These are phyloP conservation scores for Alnus rubra DNA, from an alignment of 306 rosid genomes.

Conservation along the genomic window DNA sequence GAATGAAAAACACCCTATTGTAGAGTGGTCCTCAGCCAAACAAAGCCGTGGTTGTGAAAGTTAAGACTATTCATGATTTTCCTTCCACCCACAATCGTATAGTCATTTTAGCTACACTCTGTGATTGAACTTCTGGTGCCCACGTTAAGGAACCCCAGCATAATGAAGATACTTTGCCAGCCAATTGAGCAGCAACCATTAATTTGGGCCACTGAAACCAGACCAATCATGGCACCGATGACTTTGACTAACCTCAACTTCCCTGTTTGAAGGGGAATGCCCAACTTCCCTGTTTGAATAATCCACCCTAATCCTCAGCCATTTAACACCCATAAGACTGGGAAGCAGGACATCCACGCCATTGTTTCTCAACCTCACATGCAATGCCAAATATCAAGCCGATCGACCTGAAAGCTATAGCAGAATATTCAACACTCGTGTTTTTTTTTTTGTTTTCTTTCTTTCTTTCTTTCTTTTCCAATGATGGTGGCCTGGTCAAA, in stretches of 20 bases:
- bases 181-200: conserved; percentile 35
- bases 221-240: conserved; percentile 28
- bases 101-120: conserved; percentile 23
- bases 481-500: not conserved
- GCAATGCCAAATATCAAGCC: not conserved
- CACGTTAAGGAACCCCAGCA: conserved; percentile 6
- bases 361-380: conserved; percentile 6
- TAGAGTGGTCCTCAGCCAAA: no score
- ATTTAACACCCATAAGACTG: not conserved
- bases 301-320: not conserved
- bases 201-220: conserved; percentile 8
- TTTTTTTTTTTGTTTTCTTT: no score
- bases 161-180: conserved; percentile 22
- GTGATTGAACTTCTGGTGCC: conserved; percentile 4
- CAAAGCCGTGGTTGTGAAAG: no score
- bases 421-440: not conserved
- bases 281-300: not conserved
- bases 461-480: no score
- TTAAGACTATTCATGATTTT: conserved; percentile 19
- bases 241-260: conserved; percentile 24
- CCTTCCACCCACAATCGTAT: conserved; percentile 24
- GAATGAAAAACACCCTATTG: no score
- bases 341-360: not conserved
- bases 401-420: not conserved
- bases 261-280: not conserved